Percentiles rank a stretch among this genome's conserved stretches.
Conservation (phyloP, 306 rosid genomes). For the Ammopiptanthus mongolicus region DNA sequence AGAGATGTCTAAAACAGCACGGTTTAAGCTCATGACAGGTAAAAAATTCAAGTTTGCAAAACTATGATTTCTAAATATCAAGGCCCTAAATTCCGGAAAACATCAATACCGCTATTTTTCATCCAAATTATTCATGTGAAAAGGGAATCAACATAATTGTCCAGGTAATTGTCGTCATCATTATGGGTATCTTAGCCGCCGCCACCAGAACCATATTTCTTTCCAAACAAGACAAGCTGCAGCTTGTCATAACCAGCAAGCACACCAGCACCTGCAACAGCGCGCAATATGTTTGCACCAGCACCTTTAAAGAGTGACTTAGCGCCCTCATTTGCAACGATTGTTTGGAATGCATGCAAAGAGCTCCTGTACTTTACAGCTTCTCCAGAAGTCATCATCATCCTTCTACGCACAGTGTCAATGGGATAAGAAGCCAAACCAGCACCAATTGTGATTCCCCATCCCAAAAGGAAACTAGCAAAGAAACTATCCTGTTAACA, state of each 20-base stretch:
- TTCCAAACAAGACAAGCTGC: slow-evolving; percentile 72
- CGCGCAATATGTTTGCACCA: slow-evolving; percentile 85
- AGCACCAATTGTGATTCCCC: slow-evolving; percentile 87
- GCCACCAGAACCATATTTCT: slow-evolving; percentile 93
- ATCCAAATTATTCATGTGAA: slow-evolving; percentile 36
- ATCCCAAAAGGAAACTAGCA: slow-evolving; percentile 85
- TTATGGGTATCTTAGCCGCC: slow-evolving; percentile 51
- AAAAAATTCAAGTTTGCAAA: slow-evolving; percentile 18
- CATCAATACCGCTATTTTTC: background rate
- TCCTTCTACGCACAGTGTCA: slow-evolving; percentile 87
- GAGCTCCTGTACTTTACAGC: slow-evolving; percentile 84
- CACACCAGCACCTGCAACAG: slow-evolving; percentile 94
- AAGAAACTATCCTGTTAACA: slow-evolving; percentile 78
- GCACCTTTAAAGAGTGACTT: slow-evolving; percentile 91
- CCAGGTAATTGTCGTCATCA: slow-evolving; percentile 29
- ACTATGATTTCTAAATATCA: slow-evolving; percentile 25
- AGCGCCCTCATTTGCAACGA: slow-evolving; percentile 68
- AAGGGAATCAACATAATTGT: slow-evolving; percentile 18
- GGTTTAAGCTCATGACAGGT: background rate
- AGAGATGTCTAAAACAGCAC: background rate
- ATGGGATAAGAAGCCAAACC: slow-evolving; percentile 83
- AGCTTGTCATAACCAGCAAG: slow-evolving; percentile 91
- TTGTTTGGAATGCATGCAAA: slow-evolving; percentile 65
- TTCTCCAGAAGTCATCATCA: slow-evolving; percentile 99
- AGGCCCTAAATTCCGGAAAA: slow-evolving; percentile 18